These are phyloP conservation scores for Fusarium buxicola DNA, from an alignment of 2,329 filamentous ascomycete genomes.

Conservation along the genomic window DNA sequence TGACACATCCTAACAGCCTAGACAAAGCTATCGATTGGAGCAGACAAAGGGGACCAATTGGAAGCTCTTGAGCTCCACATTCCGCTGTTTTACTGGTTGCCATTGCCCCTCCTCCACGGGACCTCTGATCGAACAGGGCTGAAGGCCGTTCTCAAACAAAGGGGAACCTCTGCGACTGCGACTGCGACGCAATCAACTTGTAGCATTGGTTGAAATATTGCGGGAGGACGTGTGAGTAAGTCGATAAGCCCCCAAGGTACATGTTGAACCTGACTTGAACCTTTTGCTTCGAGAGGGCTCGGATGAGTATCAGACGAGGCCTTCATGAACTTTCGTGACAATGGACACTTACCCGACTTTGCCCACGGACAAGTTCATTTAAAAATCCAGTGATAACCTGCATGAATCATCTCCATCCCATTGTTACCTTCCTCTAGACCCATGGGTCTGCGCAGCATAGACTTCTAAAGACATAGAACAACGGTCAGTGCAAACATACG, in stretches of 20 bases:
- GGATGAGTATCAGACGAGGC: no score
- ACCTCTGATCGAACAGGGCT: slow-evolving; percentile 12
- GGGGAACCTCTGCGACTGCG: no score
- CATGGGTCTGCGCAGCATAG: not conserved
- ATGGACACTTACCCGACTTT: not conserved
- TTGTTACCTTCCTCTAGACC: not conserved
- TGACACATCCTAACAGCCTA: not conserved
- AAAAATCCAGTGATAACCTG: not conserved
- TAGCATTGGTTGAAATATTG: not conserved
- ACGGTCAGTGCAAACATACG: slow-evolving; percentile 1
- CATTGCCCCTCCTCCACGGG: not conserved
- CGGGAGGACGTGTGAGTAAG: not conserved
- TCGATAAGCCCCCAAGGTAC: not conserved
- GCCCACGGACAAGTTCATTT: not conserved
- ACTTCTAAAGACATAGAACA: not conserved
- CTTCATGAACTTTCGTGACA: no score
- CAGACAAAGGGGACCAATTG: slow-evolving; percentile 16
- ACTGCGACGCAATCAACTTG: not conserved
- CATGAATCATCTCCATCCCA: not conserved
- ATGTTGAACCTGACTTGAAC: no score
- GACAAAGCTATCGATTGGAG: slow-evolving; percentile 9
- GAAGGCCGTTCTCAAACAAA: not conserved
- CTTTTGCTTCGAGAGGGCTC: no score
- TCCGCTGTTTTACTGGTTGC: slow-evolving; percentile 2
- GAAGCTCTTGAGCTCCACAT: slow-evolving; percentile 1